A percentile compares a stretch with the other conserved stretches of the same genome.
phyloP scores from a whole-genome alignment of 306 rosid genomes.

The Carpinus viminea region DNA sequence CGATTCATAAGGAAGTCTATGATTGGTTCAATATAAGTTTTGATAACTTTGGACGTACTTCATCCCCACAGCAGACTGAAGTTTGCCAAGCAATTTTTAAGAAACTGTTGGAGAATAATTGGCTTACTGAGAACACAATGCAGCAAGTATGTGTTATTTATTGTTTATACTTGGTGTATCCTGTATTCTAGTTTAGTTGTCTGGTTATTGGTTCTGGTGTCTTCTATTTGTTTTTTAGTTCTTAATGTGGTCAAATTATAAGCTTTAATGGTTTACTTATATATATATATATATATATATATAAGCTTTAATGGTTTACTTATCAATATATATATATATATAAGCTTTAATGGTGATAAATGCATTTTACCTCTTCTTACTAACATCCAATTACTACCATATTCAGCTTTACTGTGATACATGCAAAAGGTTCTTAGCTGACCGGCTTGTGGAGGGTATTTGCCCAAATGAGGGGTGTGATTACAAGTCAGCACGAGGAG shows the following conservation, averaged over 20 bases:
- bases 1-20: conserved; percentile 79
- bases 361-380: neutral
- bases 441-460: conserved; percentile 88
- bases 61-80: conserved; percentile 81
- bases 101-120: conserved; percentile 59
- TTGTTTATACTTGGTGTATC: conserved; percentile 3
- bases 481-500: conserved; percentile 91
- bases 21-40: conserved; percentile 86
- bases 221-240: neutral
- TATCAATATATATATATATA: neutral
- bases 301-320: neutral
- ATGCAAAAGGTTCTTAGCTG: conserved; percentile 87
- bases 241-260: neutral
- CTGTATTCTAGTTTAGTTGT: conserved; percentile 11
- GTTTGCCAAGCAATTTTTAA: conserved; percentile 84
- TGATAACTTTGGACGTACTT: conserved; percentile 96
- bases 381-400: conserved; percentile 17
- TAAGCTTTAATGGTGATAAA: neutral
- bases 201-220: neutral
- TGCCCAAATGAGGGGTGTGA: conserved; percentile 82
- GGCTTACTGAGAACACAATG: conserved; percentile 88
- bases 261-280: neutral
- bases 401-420: conserved; percentile 87
- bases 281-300: too few species aligned
- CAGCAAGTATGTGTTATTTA: conserved; percentile 65